phyloP scores from a whole-genome alignment of 345 rosid species.

The Murraya paniculata region DNA sequence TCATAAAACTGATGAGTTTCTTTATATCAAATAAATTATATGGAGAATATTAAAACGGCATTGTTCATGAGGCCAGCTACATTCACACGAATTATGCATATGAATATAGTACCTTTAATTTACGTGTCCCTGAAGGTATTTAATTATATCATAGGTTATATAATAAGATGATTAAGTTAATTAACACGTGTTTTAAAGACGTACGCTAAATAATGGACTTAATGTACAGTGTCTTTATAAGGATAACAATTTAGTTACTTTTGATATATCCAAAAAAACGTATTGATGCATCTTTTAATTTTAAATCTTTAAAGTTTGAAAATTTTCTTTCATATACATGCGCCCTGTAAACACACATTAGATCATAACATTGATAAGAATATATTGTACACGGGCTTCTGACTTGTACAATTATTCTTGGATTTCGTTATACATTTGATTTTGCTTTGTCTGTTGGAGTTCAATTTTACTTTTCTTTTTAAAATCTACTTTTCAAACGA shows the following conservation, averaged over 20 bases:
- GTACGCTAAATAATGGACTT: not conserved
- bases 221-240: not conserved
- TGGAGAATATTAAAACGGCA: not conserved
- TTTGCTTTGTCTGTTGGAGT: no score
- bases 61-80: not conserved
- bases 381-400: no score
- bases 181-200: not conserved
- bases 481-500: no score
- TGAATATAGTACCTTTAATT: not conserved
- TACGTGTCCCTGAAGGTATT: not conserved
- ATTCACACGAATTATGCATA: not conserved
- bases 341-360: no score
- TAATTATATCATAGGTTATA: not conserved
- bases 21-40: not conserved
- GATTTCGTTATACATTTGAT: no score
- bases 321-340: no score
- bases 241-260: not conserved
- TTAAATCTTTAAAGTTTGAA: no score
- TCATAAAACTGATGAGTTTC: not conserved
- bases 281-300: no score
- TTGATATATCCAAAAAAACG: not conserved
- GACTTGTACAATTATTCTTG: no score
- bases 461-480: no score
- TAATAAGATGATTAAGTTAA: no score
- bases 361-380: no score